Percentiles rank a stretch among this genome's conserved stretches.
Conservation (phyloP, 2,329 filamentous ascomycete genomes). For the Monosporascus sp. region DNA sequence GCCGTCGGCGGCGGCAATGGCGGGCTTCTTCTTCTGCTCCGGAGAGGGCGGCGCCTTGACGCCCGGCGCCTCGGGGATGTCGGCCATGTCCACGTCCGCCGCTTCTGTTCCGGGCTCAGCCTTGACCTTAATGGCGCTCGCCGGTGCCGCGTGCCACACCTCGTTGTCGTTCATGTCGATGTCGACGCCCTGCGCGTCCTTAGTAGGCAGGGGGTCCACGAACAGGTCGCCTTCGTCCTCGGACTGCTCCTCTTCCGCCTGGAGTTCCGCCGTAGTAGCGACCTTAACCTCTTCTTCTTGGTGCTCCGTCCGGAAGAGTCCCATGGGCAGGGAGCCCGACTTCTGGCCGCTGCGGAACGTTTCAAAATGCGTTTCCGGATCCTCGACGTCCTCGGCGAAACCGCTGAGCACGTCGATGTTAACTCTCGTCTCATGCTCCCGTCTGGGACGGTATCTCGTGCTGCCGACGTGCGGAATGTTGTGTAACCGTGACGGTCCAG, state of each 20-base stretch:
- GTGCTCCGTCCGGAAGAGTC: constrained; percentile 50
- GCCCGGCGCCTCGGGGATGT: constrained; percentile 31
- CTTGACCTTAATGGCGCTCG: constrained; percentile 34
- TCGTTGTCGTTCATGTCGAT: constrained; percentile 28
- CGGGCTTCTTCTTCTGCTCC: constrained; percentile 27
- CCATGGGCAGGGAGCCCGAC: constrained; percentile 43
- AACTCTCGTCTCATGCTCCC: constrained; percentile 43
- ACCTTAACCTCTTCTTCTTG: constrained; percentile 49
- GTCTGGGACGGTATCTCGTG: constrained; percentile 36
- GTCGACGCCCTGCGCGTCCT: constrained; percentile 19
- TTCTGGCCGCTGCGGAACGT: constrained; percentile 24
- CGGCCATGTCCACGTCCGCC: constrained; percentile 36
- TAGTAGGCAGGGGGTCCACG: constrained; percentile 31
- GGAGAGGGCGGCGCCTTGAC: constrained; percentile 25
- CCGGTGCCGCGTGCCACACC: constrained; percentile 39
- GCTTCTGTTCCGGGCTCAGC: constrained; percentile 35
- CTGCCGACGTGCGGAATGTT: constrained; percentile 30
- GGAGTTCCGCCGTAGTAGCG: constrained; percentile 52
- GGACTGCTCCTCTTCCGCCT: constrained; percentile 44
- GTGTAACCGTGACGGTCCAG: constrained; percentile 13
- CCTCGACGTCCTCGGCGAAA: constrained; percentile 36
- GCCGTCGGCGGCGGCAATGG: constrained; percentile 9
- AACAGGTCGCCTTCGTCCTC: constrained; percentile 43
- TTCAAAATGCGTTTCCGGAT: constrained; percentile 40
- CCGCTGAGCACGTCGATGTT: constrained; percentile 52